phyloP scores from a whole-genome alignment of 306 rosid genomes.

The Mimosa pudica region DNA sequence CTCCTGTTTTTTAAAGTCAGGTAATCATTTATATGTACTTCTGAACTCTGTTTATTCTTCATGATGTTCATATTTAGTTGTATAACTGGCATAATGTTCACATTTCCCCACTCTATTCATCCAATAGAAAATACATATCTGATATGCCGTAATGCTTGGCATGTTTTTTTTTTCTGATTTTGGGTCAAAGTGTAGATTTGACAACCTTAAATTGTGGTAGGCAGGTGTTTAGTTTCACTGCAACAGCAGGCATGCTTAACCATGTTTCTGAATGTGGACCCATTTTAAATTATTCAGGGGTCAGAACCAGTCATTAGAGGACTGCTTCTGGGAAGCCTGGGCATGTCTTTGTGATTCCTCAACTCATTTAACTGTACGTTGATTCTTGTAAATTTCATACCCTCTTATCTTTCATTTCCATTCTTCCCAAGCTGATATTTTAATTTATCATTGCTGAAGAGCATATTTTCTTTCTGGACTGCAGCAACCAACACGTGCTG shows the following conservation, averaged over 20 bases:
- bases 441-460: constrained; percentile 11
- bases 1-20: constrained; percentile 80
- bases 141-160: background rate
- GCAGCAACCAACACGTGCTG: constrained; percentile 87
- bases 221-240: constrained; percentile 31
- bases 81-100: constrained; percentile 13
- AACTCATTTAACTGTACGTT: constrained; percentile 76
- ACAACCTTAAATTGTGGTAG: constrained; percentile 9
- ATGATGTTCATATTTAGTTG: background rate
- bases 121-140: background rate
- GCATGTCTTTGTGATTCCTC: constrained; percentile 90
- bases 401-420: background rate
- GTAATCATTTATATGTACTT: constrained; percentile 51
- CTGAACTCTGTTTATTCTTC: constrained; percentile 20
- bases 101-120: background rate
- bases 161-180: background rate
- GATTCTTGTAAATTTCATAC: constrained; percentile 32
- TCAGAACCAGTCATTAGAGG: constrained; percentile 68
- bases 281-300: constrained; percentile 50
- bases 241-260: constrained; percentile 31
- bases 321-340: constrained; percentile 99
- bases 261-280: constrained; percentile 40
- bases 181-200: background rate
- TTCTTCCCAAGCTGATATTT: background rate
- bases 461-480: constrained; percentile 29